Evolutionary conservation across 352 stramenopile genomes (phyloP), one percentile per base, ranked within the genome.

Genomic region (Pseudoperonospora humuli): DNA sequence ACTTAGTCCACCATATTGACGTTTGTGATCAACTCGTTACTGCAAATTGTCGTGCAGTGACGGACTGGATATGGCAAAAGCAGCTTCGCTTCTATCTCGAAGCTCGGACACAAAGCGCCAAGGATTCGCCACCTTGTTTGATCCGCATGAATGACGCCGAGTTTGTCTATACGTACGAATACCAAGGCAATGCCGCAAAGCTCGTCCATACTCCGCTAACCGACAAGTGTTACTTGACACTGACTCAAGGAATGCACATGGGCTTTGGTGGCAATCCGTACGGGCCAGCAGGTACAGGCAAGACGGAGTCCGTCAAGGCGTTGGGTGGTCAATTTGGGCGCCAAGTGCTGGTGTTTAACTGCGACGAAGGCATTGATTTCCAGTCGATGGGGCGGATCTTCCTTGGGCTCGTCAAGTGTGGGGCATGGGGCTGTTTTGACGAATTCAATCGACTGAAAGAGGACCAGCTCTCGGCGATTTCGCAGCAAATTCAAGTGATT

Each of bases 371-470:
- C 7, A 95, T 98, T 34, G 93, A 98, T 45, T 96, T 94, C 45
- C 77, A 94, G 35, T 85, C 65, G n/a, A 97, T 98, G 86, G 90
- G 91, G 0, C 69, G 91, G 3, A 98, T 98, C 39, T 96, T 98
- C n/a, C n/a, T n/a, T n/a, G n/a, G 93, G 0, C 57, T 98, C 1
- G 84, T 97, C 11, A 95, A 97, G 48, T 97, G 78, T 39, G n/a
- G n/a, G n/a, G n/a, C n/a, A n/a, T n/a, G n/a, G n/a, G 92, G 92
- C n/a, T 98, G 92, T 49, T 98, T 98, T 32, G 92, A 98, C 31
- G 92, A 98, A 50, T 98, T 98, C 45, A 98, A 98, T 60, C 84
- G 93, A 1, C 64, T 98, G 1, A 97, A 97, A 44, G 73, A n/a
- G n/a, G n/a, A n/a, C n/a, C n/a, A n/a, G n/a, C n/a, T n/a, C n/a